Percentiles rank a stretch among this genome's conserved stretches.
phyloP scores from a whole-genome alignment of 768 basidiomycete species.

The Boletus pseudopeckii region DNA sequence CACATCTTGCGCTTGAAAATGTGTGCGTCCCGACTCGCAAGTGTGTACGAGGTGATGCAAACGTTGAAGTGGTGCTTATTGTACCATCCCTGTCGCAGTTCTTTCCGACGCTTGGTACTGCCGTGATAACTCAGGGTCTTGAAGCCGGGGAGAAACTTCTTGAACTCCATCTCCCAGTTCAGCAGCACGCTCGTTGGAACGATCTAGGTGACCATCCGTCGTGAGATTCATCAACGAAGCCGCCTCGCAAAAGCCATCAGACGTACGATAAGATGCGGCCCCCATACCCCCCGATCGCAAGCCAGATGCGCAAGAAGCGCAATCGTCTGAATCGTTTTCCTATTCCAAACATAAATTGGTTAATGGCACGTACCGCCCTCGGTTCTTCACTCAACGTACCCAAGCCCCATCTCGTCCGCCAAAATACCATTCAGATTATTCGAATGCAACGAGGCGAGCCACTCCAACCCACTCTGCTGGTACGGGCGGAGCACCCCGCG shows the following conservation, averaged over 20 bases:
- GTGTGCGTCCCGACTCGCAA: slow-evolving; percentile 87
- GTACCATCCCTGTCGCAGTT: slow-evolving; percentile 87
- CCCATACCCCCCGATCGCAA: slow-evolving; percentile 87
- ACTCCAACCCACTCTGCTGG: slow-evolving; percentile 90
- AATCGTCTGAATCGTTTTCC: slow-evolving; percentile 97
- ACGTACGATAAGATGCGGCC: slow-evolving; percentile 82
- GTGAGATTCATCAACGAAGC: slow-evolving; percentile 1
- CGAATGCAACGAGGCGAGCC: slow-evolving; percentile 84
- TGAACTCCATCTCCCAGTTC: slow-evolving; percentile 98
- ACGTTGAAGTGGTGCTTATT: slow-evolving; percentile 89
- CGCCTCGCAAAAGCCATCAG: not conserved
- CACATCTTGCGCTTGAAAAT: slow-evolving; percentile 90
- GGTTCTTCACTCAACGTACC: slow-evolving; percentile 48
- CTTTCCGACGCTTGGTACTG: slow-evolving; percentile 81
- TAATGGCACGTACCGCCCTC: not conserved
- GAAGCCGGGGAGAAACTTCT: slow-evolving; percentile 91
- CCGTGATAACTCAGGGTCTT: slow-evolving; percentile 89
- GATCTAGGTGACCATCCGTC: slow-evolving; percentile 41
- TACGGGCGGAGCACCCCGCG: slow-evolving; percentile 90
- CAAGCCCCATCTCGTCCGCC: slow-evolving; percentile 93
- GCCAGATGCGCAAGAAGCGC: slow-evolving; percentile 89
- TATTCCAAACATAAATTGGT: slow-evolving; percentile 30
- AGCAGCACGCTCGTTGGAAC: slow-evolving; percentile 91
- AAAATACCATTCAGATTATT: slow-evolving; percentile 81
- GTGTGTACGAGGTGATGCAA: slow-evolving; percentile 90